Percentiles rank a stretch among this genome's conserved stretches.
These are phyloP conservation scores for Pisolithus sp. DNA, from an alignment of 768 basidiomycete genomes.

Conservation along the genomic window DNA sequence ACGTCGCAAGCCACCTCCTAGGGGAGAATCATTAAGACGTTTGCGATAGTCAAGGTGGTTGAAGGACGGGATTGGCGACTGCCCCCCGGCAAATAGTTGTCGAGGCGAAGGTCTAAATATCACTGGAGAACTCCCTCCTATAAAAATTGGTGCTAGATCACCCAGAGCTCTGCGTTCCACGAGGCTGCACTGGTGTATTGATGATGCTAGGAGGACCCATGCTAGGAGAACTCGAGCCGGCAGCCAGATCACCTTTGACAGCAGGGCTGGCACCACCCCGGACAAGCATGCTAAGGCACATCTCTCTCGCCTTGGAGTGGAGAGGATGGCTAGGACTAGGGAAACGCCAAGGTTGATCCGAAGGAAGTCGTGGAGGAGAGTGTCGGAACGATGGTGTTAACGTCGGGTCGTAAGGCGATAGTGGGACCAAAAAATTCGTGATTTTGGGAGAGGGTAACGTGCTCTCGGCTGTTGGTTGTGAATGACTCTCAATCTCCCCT, in stretches of 20 bases:
- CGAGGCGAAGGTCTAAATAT: conserved; percentile 39
- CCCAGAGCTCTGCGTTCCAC: conserved; percentile 22
- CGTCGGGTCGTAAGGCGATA: conserved; percentile 73
- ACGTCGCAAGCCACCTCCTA: conserved; percentile 27
- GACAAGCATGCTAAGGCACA: conserved; percentile 60
- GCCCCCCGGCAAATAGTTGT: conserved; percentile 31
- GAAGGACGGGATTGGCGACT: conserved; percentile 27
- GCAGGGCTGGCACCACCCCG: conserved; percentile 46
- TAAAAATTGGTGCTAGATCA: conserved; percentile 14
- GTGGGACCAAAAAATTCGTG: conserved; percentile 35
- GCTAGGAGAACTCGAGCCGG: conserved; percentile 26
- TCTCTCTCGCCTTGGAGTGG: conserved; percentile 56
- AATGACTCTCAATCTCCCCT: not conserved
- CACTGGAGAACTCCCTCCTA: conserved; percentile 27
- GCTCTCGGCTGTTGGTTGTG: conserved; percentile 4
- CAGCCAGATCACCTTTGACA: conserved; percentile 25
- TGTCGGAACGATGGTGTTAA: conserved; percentile 74
- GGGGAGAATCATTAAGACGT: conserved; percentile 44
- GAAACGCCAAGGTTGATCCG: conserved; percentile 78
- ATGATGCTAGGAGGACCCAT: conserved; percentile 23
- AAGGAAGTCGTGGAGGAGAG: conserved; percentile 66
- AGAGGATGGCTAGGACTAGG: conserved; percentile 75
- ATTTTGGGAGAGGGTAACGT: conserved; percentile 19
- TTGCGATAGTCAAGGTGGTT: conserved; percentile 28
- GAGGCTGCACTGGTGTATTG: conserved; percentile 23